phyloP scores from a whole-genome alignment of 2,329 filamentous ascomycete species.

The Xylaria sp. region DNA sequence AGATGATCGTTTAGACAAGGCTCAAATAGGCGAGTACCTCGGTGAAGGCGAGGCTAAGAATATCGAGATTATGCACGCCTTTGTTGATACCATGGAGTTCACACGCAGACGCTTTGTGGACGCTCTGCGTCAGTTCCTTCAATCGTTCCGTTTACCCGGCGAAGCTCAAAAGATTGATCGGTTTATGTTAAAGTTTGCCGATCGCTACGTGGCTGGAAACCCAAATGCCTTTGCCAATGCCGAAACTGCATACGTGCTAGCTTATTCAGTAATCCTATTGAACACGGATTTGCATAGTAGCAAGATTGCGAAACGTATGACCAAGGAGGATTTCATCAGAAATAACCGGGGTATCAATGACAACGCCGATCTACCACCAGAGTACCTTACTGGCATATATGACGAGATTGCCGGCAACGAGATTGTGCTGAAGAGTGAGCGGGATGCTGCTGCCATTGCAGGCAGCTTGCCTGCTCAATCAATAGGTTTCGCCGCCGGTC shows the following conservation, averaged over 20 bases:
- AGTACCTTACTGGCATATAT: conserved; percentile 88
- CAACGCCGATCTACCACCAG: conserved; percentile 88
- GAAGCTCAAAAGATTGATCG: conserved; percentile 99
- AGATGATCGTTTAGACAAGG: conserved; percentile 89
- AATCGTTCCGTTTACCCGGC: conserved; percentile 92
- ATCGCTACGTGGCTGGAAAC: conserved; percentile 93
- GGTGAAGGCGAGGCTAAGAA: conserved; percentile 94
- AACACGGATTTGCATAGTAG: conserved; percentile 95
- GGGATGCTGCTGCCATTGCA: conserved; percentile 85
- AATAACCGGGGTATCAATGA: conserved; percentile 99
- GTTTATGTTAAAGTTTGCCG: conserved; percentile 99
- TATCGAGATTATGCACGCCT: conserved; percentile 97
- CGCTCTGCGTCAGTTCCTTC: conserved; percentile 87
- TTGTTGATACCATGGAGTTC: conserved; percentile 96
- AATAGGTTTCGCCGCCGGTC: conserved; percentile 78
- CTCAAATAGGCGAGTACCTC: conserved; percentile 90
- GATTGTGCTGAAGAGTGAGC: conserved; percentile 93
- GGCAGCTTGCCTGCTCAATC: conserved; percentile 69
- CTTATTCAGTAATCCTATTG: conserved; percentile 95
- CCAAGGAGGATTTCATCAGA: conserved; percentile 96
- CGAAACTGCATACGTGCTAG: conserved; percentile 94
- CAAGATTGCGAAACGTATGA: conserved; percentile 89
- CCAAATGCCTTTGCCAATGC: conserved; percentile 98
- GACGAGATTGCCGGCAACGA: conserved; percentile 93
- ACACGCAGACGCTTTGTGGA: conserved; percentile 91